Evolutionary conservation across 2,329 filamentous ascomycete species (phyloP).

Genomic region (Domatiomyces catenatus): DNA sequence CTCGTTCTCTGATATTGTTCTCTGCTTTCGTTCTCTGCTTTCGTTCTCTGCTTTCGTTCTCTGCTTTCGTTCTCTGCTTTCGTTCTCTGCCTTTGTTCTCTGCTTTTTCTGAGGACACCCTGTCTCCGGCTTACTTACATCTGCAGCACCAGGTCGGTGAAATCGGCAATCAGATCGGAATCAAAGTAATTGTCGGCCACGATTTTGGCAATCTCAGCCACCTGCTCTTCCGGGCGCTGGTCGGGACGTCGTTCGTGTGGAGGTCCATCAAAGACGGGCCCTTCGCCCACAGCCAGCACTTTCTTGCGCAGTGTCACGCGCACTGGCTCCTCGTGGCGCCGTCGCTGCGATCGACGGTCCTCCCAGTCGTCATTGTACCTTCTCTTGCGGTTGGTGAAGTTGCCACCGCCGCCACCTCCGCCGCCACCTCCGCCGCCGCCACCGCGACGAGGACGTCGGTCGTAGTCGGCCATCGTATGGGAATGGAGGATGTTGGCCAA

Average conservation of each 20-base stretch:
- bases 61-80: too few species aligned
- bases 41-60: background rate
- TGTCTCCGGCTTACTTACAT: conserved; percentile 41
- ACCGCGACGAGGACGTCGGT: conserved; percentile 31
- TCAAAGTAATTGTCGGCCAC: conserved; percentile 78
- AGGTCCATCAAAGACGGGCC: background rate
- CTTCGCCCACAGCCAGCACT: conserved; percentile 37
- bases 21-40: too few species aligned
- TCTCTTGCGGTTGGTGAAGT: conserved; percentile 55
- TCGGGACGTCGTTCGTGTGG: background rate
- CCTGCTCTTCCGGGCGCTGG: conserved; percentile 50
- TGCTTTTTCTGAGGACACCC: too few species aligned
- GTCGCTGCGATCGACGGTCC: conserved; percentile 57
- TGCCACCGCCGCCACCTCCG: conserved; percentile 35
- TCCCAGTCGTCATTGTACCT: conserved; percentile 66
- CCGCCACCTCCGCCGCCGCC: conserved; percentile 24
- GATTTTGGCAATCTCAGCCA: conserved; percentile 56
- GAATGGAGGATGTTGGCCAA: background rate
- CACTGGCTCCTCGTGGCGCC: conserved; percentile 58
- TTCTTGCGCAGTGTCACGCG: conserved; percentile 61
- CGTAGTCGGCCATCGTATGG: conserved; percentile 37
- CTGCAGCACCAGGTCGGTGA: conserved; percentile 59
- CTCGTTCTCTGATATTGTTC: background rate
- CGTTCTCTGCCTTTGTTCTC: too few species aligned
- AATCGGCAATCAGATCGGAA: conserved; percentile 56